Evolutionary conservation across 139 green algal genomes (phyloP), one percentile per base, ranked within the genome.

Genomic region (Pseudopediastrum boryanum): DNA sequence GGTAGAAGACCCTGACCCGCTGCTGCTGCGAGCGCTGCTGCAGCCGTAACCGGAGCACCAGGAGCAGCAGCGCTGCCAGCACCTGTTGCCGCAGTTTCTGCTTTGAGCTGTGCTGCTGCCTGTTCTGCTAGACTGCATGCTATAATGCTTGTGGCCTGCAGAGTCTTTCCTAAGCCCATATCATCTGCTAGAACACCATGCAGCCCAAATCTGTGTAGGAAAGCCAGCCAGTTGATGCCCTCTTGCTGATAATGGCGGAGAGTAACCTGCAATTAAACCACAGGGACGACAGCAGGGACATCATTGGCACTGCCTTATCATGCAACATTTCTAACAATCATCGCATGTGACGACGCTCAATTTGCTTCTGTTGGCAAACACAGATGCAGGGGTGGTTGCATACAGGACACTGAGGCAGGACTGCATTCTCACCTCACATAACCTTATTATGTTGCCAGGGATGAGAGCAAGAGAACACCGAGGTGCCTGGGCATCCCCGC

Each of bases 161-260:
- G 44, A 0, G 73, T 91, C 42, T 89, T 89, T 50, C 84, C 84
- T 10, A 93, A 74, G 46, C 80, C 95, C 95, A 98, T 98, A 85
- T 98, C 96, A 81, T 99, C 96, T 23, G 93, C 95, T 52, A 99
- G 89, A 31, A 98, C 88, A 33, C 96, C 96, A 79, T 98, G 95
- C 75, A 99, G 88, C 19, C 94, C 92, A 82, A 96, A 98, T 48
- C 91, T 87, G 4, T 87, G 91, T 84, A 99, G 91, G 84, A 99
- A 99, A 9, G 93, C 92, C 35, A 99, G 92, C 96, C 96, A 99
- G 89, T 93, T 95, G 64, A 99, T 91, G 78, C 96, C 96, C 80
- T 98, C 95, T 77, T 92, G 90, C 85, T 99, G 95, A 84, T 99
- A 99, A 16, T 83, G 84, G 21, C 95, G 90, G 84, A 98, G 83